A percentile compares a stretch with the other conserved stretches of the same genome.
Conservation (phyloP, 305 asterid genomes). For the Stenogyne calaminthoides region DNA sequence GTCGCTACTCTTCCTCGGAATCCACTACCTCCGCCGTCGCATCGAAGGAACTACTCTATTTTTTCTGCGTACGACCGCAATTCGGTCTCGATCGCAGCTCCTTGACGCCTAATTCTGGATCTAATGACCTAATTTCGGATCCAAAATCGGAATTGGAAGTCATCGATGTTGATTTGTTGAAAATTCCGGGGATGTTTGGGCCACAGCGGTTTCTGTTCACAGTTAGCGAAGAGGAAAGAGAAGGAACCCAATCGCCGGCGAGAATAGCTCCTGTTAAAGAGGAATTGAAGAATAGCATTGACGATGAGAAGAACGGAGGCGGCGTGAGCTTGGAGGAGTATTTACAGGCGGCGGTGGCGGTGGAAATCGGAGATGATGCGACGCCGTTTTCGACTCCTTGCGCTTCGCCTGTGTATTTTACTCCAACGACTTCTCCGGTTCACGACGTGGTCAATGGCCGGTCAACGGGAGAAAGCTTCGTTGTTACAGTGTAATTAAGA, state of each 20-base stretch:
- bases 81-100: constrained; percentile 39
- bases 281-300: not conserved
- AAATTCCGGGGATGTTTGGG: constrained; percentile 53
- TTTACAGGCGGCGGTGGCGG: constrained; percentile 30
- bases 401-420: constrained; percentile 51
- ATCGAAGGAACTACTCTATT: constrained; percentile 58
- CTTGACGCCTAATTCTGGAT: constrained; percentile 9
- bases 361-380: constrained; percentile 29
- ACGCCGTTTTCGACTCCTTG: constrained; percentile 59
- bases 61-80: constrained; percentile 42
- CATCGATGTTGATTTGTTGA: constrained; percentile 59
- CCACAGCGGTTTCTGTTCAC: constrained; percentile 61
- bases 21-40: constrained; percentile 31
- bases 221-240: constrained; percentile 59
- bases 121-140: constrained; percentile 13
- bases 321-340: constrained; percentile 42
- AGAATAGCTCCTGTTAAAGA: constrained; percentile 28
- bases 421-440: constrained; percentile 50
- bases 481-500: not conserved
- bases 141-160: constrained; percentile 44
- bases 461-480: constrained; percentile 18
- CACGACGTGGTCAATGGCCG: constrained; percentile 31
- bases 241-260: constrained; percentile 42
- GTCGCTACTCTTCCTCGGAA: constrained; percentile 36
- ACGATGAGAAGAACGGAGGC: constrained; percentile 13